Percentiles rank a stretch among this genome's conserved stretches.
Conservation (phyloP, 768 basidiomycete species). For the Hygrocybe coccinea region DNA sequence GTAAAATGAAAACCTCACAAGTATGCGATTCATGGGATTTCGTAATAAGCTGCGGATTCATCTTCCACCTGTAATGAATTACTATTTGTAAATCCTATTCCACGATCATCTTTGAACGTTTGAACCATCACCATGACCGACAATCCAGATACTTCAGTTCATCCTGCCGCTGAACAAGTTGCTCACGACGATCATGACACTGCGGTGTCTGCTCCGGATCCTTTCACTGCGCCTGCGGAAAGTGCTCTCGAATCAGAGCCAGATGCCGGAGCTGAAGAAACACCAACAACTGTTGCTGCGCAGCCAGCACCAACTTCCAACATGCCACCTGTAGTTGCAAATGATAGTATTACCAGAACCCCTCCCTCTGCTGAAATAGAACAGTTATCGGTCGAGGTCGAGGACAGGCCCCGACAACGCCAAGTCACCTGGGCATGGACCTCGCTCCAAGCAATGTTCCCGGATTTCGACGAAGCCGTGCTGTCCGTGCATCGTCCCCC, state of each 20-base stretch:
- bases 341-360: background rate
- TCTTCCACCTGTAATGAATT: too few species aligned
- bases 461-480: conserved; percentile 71
- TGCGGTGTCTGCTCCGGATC: background rate
- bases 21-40: too few species aligned
- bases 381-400: background rate
- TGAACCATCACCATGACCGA: background rate
- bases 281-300: background rate
- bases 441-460: conserved; percentile 64
- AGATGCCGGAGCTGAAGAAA: background rate
- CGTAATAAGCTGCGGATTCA: too few species aligned
- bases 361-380: background rate
- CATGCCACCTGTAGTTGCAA: background rate
- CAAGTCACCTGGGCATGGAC: conserved; percentile 33
- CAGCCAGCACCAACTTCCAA: background rate
- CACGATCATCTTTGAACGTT: background rate
- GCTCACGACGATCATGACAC: background rate
- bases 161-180: background rate
- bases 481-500: conserved; percentile 41
- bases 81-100: too few species aligned
- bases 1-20: too few species aligned
- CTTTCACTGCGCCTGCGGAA: background rate
- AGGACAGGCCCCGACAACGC: background rate
- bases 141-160: background rate
- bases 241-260: background rate